Conservation (phyloP, 2,329 filamentous ascomycete species). For the Metarhizium robertsii region DNA sequence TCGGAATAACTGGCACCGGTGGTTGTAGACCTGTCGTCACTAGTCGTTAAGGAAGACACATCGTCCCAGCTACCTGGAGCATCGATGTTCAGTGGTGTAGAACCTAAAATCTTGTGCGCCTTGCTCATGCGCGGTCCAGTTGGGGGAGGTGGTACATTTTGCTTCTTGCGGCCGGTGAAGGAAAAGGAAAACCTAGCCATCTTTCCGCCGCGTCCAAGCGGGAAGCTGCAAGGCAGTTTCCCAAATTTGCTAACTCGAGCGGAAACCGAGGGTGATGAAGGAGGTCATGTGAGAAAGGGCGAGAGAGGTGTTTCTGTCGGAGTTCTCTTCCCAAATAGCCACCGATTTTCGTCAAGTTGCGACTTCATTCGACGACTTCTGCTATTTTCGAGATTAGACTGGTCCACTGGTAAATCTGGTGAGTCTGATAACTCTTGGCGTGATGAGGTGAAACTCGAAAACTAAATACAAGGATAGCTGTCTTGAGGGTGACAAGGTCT, state of each 20-base stretch:
- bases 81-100: constrained; percentile 34
- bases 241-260: not conserved
- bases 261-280: not conserved
- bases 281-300: not conserved
- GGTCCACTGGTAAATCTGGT: not conserved
- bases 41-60: constrained; percentile 33
- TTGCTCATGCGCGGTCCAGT: constrained; percentile 35
- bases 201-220: not conserved
- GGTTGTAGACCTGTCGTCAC: constrained; percentile 34
- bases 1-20: constrained; percentile 22
- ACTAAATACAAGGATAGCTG: not conserved
- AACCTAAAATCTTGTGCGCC: constrained; percentile 41
- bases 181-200: constrained; percentile 42
- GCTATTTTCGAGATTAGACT: not conserved
- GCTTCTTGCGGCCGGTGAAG: constrained; percentile 37
- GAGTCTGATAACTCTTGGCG: not conserved
- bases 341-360: not conserved
- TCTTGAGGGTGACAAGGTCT: not conserved
- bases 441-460: not conserved
- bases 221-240: not conserved
- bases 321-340: not conserved
- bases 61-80: constrained; percentile 31
- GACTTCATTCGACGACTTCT: not conserved
- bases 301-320: not conserved
- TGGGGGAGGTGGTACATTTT: constrained; percentile 18